Evolutionary conservation across 2,329 filamentous ascomycete species (phyloP).

Genomic region (Exserohilum turcica): DNA sequence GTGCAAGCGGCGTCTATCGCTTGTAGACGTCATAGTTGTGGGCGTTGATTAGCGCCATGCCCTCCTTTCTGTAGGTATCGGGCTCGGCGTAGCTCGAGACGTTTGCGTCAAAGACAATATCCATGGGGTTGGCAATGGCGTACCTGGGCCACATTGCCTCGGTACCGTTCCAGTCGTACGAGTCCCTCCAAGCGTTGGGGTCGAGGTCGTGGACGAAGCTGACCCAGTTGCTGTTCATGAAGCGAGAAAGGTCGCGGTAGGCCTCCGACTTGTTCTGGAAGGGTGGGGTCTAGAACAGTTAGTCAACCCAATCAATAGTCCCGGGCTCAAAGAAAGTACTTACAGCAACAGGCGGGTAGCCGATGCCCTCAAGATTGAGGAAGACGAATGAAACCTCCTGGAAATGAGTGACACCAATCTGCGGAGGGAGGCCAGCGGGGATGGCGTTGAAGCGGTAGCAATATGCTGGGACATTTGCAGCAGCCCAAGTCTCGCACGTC

Average conservation of each 20-base stretch:
- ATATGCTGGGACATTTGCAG: conserved; percentile 58
- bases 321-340: background rate
- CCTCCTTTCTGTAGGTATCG: conserved; percentile 53
- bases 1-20: conserved; percentile 2
- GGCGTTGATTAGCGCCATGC: conserved; percentile 52
- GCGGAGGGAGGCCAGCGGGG: conserved; percentile 51
- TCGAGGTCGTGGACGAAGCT: conserved; percentile 52
- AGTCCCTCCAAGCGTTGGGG: conserved; percentile 32
- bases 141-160: conserved; percentile 51
- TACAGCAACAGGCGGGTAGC: conserved; percentile 46
- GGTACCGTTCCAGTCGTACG: conserved; percentile 21
- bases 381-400: conserved; percentile 57
- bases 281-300: conserved; percentile 21
- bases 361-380: conserved; percentile 51
- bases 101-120: conserved; percentile 57
- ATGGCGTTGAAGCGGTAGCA: conserved; percentile 67
- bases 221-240: conserved; percentile 55
- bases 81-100: conserved; percentile 47
- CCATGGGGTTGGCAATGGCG: conserved; percentile 38
- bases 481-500: conserved; percentile 59
- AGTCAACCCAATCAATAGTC: background rate
- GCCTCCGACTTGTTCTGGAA: conserved; percentile 44
- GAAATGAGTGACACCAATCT: conserved; percentile 60
- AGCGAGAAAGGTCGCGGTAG: conserved; percentile 48
- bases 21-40: conserved; percentile 18